Conservation (phyloP, 2,329 filamentous ascomycete species). For the Colletotrichum sp. region DNA sequence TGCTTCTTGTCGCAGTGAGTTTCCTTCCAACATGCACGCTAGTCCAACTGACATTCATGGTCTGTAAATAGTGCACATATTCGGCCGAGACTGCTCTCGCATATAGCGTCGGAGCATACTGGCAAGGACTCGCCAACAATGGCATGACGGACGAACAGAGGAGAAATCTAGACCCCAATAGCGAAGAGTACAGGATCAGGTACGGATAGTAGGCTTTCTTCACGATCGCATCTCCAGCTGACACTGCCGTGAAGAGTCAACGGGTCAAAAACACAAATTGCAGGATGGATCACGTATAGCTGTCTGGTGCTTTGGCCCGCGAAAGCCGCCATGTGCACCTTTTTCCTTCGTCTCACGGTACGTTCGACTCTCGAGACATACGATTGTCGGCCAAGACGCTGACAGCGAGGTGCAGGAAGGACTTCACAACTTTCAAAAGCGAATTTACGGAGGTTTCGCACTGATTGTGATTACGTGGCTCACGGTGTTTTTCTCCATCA, state of each 20-base stretch:
- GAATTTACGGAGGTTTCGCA: constrained; percentile 48
- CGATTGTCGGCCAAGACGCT: neutral
- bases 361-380: neutral
- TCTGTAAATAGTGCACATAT: neutral
- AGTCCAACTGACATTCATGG: neutral
- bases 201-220: constrained; percentile 1
- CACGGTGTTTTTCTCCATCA: constrained; percentile 48
- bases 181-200: constrained; percentile 49
- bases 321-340: constrained; percentile 57
- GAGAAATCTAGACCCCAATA: constrained; percentile 43
- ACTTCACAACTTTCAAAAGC: constrained; percentile 27
- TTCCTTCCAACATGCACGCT: constrained; percentile 1
- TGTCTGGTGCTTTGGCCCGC: constrained; percentile 52
- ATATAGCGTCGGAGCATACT: constrained; percentile 41
- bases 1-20: constrained; percentile 27
- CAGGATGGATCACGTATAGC: constrained; percentile 57
- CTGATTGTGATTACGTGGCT: constrained; percentile 50
- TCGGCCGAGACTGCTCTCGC: constrained; percentile 30
- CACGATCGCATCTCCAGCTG: neutral
- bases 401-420: neutral
- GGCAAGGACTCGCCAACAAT: constrained; percentile 59
- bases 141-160: constrained; percentile 59
- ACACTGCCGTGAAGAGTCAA: constrained; percentile 38
- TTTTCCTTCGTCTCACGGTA: constrained; percentile 56
- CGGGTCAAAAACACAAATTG: constrained; percentile 58